A percentile compares a stretch with the other conserved stretches of the same genome.
phyloP scores from a whole-genome alignment of 78 protist species.

The Guillardia theta region DNA sequence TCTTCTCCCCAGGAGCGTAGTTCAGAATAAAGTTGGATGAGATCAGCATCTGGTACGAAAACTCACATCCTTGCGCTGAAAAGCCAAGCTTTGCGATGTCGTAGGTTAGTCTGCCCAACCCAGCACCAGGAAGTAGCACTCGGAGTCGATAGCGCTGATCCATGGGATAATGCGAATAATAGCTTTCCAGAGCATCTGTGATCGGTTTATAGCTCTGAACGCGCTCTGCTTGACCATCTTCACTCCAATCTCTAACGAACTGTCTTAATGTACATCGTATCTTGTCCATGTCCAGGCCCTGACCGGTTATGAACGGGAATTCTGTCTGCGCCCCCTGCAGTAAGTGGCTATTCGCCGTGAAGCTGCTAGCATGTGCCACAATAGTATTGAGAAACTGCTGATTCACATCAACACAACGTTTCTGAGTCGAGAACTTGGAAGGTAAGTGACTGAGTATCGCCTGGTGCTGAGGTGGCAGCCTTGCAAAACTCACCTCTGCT shows the following conservation, averaged over 20 bases:
- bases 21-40: constrained; percentile 69
- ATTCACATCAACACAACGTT: background rate
- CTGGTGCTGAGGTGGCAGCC: background rate
- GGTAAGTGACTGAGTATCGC: background rate
- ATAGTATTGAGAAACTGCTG: background rate
- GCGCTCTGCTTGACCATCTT: constrained; percentile 69
- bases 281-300: constrained; percentile 13
- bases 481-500: background rate
- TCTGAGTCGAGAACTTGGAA: background rate
- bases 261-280: constrained; percentile 41
- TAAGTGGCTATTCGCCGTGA: background rate
- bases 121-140: constrained; percentile 80
- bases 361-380: background rate
- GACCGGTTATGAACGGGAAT: background rate
- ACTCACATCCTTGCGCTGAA: constrained; percentile 72
- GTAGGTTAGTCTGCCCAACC: constrained; percentile 76
- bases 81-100: constrained; percentile 65
- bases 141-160: background rate
- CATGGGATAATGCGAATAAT: background rate
- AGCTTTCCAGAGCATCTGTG: background rate
- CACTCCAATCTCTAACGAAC: constrained; percentile 69
- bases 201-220: constrained; percentile 50
- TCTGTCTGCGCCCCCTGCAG: background rate
- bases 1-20: background rate
- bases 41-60: constrained; percentile 73